phyloP scores from a whole-genome alignment of 805 yeast species.

The Barnettozyma sp. region DNA sequence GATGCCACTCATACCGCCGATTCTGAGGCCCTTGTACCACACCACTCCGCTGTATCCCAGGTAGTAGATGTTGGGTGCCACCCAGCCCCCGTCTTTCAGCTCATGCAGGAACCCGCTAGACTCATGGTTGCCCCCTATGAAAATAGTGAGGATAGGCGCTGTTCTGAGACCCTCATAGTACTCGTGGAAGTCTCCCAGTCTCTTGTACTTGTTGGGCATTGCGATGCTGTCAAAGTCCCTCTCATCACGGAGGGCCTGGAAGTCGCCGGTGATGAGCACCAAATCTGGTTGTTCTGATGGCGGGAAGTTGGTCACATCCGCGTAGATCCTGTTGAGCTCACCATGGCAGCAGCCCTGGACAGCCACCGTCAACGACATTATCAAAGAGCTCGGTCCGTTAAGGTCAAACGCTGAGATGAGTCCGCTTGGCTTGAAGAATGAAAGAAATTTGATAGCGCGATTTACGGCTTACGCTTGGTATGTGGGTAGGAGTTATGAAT shows the following conservation, averaged over 20 bases:
- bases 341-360: constrained; percentile 93
- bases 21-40: constrained; percentile 67
- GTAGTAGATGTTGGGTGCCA: constrained; percentile 80
- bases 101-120: constrained; percentile 71
- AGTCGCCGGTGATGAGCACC: constrained; percentile 83
- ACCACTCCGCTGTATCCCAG: constrained; percentile 73
- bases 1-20: constrained; percentile 83
- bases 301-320: constrained; percentile 22
- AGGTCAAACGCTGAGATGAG: too few relatives aligned
- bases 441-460: too few relatives aligned
- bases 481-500: too few relatives aligned
- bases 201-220: constrained; percentile 72
- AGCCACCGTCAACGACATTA: constrained; percentile 39
- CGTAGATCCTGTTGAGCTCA: constrained; percentile 54
- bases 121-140: constrained; percentile 96
- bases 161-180: constrained; percentile 53
- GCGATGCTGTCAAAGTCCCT: constrained; percentile 64
- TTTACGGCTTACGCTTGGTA: too few relatives aligned
- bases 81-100: constrained; percentile 85
- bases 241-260: constrained; percentile 66
- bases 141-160: constrained; percentile 75
- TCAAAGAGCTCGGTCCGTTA: too few relatives aligned
- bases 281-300: constrained; percentile 37
- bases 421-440: too few relatives aligned
- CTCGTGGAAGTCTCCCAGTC: constrained; percentile 70